Conservation (phyloP, 225 moss, liverwort and hornwort genomes). For the Polytrichum commune region DNA sequence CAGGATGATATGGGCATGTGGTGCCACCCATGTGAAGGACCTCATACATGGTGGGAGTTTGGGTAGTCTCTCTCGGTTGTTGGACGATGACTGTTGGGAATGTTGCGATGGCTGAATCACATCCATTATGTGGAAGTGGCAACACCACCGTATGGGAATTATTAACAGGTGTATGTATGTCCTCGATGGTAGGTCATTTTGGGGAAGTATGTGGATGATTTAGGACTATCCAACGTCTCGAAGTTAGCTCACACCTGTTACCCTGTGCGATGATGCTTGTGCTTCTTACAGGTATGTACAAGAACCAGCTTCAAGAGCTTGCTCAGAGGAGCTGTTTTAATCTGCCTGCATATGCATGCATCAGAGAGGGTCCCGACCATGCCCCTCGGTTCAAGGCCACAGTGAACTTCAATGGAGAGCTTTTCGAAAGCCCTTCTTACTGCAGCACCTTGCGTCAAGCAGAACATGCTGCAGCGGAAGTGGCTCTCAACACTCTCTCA, state of each 20-base stretch:
- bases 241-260: background rate
- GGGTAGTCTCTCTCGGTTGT: background rate
- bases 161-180: too few relatives aligned
- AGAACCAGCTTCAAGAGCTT: constrained; percentile 99
- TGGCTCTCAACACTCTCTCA: constrained; percentile 92
- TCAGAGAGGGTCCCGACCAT: constrained; percentile 99
- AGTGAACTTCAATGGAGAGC: constrained; percentile 99
- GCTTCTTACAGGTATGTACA: constrained; percentile 92
- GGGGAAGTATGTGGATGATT: too few relatives aligned
- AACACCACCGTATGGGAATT: too few relatives aligned
- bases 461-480: constrained; percentile 98
- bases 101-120: constrained; percentile 14
- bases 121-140: background rate
- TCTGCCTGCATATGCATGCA: constrained; percentile 99
- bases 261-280: constrained; percentile 19
- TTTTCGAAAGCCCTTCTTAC: constrained; percentile 99
- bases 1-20: constrained; percentile 41
- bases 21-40: constrained; percentile 18
- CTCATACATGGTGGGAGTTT: too few relatives aligned
- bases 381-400: constrained; percentile 99
- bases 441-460: constrained; percentile 99
- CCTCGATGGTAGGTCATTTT: too few relatives aligned
- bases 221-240: too few relatives aligned
- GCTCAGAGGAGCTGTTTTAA: constrained; percentile 99
- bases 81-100: constrained; percentile 25